These are phyloP conservation scores for Zostera marina DNA, from an alignment of 116 monocot genomes.

Conservation along the genomic window DNA sequence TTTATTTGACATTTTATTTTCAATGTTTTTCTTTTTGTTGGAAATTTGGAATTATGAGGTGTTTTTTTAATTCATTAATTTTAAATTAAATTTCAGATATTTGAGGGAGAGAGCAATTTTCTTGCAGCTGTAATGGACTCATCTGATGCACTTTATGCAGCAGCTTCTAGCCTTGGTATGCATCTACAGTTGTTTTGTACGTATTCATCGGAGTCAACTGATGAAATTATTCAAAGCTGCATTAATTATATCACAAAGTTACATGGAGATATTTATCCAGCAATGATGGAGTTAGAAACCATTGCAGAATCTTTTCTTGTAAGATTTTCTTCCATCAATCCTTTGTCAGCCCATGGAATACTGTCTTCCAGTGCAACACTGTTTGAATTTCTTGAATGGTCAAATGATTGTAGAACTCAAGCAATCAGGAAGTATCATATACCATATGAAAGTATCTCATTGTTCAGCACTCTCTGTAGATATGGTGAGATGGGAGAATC, in stretches of 20 bases:
- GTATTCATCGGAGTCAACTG: constrained; percentile 58
- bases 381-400: constrained; percentile 74
- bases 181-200: constrained; percentile 85
- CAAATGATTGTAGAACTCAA: constrained; percentile 59
- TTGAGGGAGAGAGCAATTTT: constrained; percentile 69
- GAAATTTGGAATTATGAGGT: too few relatives aligned
- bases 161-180: constrained; percentile 70
- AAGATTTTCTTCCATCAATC: constrained; percentile 78
- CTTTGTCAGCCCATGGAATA: constrained; percentile 82
- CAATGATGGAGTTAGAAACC: constrained; percentile 74
- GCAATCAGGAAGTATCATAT: constrained; percentile 56
- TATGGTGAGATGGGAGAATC: constrained; percentile 86
- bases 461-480: constrained; percentile 68
- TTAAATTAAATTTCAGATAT: constrained; percentile 31
- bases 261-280: constrained; percentile 34
- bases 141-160: constrained; percentile 83
- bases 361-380: constrained; percentile 58
- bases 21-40: too few relatives aligned
- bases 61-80: too few relatives aligned
- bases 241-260: constrained; percentile 27
- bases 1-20: too few relatives aligned
- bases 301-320: constrained; percentile 82
- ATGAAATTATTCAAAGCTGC: constrained; percentile 75
- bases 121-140: constrained; percentile 71
- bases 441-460: constrained; percentile 48